phyloP scores from a whole-genome alignment of 306 rosid genomes.

The Pachyrhizus erosus region DNA sequence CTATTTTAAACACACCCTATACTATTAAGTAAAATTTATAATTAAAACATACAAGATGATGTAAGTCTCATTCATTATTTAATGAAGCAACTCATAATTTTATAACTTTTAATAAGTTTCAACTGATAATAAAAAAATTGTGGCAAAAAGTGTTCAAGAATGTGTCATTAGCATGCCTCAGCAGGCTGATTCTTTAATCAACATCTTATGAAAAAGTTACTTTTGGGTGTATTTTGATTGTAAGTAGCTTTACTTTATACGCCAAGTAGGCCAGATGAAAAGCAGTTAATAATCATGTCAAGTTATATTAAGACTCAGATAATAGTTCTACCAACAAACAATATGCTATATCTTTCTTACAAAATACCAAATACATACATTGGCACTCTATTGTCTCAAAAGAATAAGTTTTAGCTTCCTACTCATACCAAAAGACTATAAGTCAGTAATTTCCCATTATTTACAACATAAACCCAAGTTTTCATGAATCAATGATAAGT shows the following conservation, averaged over 20 bases:
- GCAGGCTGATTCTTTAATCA: neutral
- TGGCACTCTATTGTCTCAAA: conserved; percentile 20
- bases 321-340: neutral
- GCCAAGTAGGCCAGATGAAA: neutral
- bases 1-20: neutral
- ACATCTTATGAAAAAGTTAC: neutral
- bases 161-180: neutral
- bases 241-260: neutral
- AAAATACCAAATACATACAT: conserved; percentile 1
- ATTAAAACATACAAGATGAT: neutral
- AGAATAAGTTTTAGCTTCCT: conserved; percentile 26
- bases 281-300: neutral
- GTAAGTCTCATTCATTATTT: neutral
- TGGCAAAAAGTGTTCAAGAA: neutral
- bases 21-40: neutral
- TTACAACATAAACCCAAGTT: conserved; percentile 17
- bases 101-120: neutral
- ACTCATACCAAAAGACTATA: conserved; percentile 13
- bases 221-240: neutral
- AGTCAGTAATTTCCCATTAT: neutral
- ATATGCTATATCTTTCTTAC: conserved; percentile 39
- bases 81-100: neutral
- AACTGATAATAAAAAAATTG: neutral
- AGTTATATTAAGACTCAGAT: neutral
- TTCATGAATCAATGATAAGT: conserved; percentile 37